Conservation (phyloP, 371 early-diverging fungal genomes). For the Apophysomyces ossiformis region DNA sequence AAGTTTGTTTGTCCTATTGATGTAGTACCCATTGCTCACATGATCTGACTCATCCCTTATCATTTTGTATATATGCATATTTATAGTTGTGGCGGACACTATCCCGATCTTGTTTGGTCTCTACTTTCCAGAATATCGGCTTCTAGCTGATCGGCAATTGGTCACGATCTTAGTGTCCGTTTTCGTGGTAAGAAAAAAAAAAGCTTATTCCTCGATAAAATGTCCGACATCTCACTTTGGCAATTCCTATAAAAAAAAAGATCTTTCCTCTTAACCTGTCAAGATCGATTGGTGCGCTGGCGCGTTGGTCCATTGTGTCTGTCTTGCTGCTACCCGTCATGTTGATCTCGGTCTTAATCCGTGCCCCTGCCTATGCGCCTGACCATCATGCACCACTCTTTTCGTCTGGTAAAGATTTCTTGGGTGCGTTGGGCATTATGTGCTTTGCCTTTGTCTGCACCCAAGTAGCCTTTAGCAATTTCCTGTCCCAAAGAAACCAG, state of each 20-base stretch:
- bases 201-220: background rate
- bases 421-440: slow-evolving; percentile 65
- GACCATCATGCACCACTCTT: slow-evolving; percentile 54
- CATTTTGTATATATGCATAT: no score
- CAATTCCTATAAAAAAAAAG: slow-evolving; percentile 19
- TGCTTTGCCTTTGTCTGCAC: slow-evolving; percentile 68
- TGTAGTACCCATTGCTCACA: background rate
- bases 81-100: slow-evolving; percentile 60
- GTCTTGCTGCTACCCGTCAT: slow-evolving; percentile 60
- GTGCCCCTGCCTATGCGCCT: slow-evolving; percentile 56
- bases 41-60: slow-evolving; percentile 8
- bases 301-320: slow-evolving; percentile 58
- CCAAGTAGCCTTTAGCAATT: slow-evolving; percentile 63
- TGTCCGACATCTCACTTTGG: background rate
- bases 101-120: slow-evolving; percentile 55
- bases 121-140: slow-evolving; percentile 39
- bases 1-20: slow-evolving; percentile 18
- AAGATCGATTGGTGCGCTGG: slow-evolving; percentile 59
- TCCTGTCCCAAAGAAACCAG: slow-evolving; percentile 50
- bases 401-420: slow-evolving; percentile 53
- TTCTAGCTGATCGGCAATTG: slow-evolving; percentile 39
- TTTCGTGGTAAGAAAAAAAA: slow-evolving; percentile 36
- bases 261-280: slow-evolving; percentile 57
- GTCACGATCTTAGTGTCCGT: slow-evolving; percentile 53
- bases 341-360: slow-evolving; percentile 49